Evolutionary conservation across 2,329 filamentous ascomycete species (phyloP), one percentile per base, ranked within the genome.

Genomic region (Colletotrichum sp.): DNA sequence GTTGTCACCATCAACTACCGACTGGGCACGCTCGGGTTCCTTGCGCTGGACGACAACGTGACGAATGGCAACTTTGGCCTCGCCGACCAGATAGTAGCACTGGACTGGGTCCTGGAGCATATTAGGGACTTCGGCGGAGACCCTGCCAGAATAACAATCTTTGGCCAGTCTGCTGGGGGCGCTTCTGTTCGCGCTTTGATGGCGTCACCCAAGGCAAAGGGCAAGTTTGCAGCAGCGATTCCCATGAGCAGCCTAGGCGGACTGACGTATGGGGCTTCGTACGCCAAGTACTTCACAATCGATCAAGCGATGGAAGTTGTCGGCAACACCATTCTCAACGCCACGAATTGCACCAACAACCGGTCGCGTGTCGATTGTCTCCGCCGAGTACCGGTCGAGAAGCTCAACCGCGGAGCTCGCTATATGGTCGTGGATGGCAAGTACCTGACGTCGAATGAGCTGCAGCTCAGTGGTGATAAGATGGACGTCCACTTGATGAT

Each of bases 1-100:
- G 86, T 91, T 5, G 91, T 93, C 9, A 82, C 84, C 25, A 90
- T 92, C 83, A 92, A 93, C 83, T 93, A 93, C 81, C 89, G 92
- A 11, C 82, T 92, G 5, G 87, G 86, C 0, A 91, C 89, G 0
- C 84, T 93, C 1, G 91, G 91, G 1, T 93, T 92, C 78, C 83
- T 93, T 0, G 91, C 91, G 1, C 84, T 92, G 9, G 78, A 85
- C 29, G 85, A 89, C 77, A 85, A 87, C 19, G 80, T 84, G 5
- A 85, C 86, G 4, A 87, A 87, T 22, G 88, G 88, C 32, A 90
- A 90, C 72, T 89, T 86, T 68, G 88, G 88, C 7, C 81, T 91
- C 3, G 85, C 84, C 6, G 89, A 90, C 78, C 87, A 89, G 78
- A 86, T 88, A 67, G 85, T 85, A 29, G 89, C 88, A 0, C 82